These are phyloP conservation scores for Eucalyptus polyanthemos DNA, from an alignment of 345 rosid genomes.

Conservation along the genomic window DNA sequence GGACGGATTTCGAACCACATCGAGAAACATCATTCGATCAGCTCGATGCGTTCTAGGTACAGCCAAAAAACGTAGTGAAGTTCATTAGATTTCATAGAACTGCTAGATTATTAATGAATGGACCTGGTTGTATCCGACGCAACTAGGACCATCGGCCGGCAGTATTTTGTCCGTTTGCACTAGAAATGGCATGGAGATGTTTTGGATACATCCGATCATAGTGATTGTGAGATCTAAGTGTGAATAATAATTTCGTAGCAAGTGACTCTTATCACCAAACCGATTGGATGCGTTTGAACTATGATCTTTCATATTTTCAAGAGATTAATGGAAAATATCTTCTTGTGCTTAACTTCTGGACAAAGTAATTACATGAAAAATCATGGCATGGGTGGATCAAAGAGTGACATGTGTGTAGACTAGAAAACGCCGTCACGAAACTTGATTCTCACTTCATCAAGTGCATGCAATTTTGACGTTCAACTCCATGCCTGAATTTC, in stretches of 20 bases:
- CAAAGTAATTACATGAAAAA: not conserved
- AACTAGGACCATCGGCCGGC: not conserved
- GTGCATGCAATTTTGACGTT: not conserved
- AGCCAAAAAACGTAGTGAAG: too few relatives aligned
- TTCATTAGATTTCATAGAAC: not conserved
- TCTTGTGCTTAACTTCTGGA: not conserved
- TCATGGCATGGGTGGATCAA: not conserved
- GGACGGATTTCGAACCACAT: not conserved
- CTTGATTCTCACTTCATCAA: not conserved
- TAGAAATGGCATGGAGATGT: not conserved
- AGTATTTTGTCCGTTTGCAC: not conserved
- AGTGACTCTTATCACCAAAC: too few relatives aligned
- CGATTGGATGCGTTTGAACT: too few relatives aligned
- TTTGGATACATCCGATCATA: not conserved
- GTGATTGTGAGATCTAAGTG: not conserved
- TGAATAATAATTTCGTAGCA: not conserved
- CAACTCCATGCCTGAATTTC: not conserved
- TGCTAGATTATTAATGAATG: not conserved
- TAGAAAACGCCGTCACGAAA: not conserved
- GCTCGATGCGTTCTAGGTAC: too few relatives aligned
- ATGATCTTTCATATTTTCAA: too few relatives aligned
- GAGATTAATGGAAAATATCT: not conserved
- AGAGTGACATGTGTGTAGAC: not conserved
- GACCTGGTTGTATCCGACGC: not conserved
- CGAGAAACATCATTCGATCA: too few relatives aligned